Percentiles rank a stretch among this genome's conserved stretches.
Conservation (phyloP, 2,329 filamentous ascomycete genomes). For the Lachnellula subtilissima region DNA sequence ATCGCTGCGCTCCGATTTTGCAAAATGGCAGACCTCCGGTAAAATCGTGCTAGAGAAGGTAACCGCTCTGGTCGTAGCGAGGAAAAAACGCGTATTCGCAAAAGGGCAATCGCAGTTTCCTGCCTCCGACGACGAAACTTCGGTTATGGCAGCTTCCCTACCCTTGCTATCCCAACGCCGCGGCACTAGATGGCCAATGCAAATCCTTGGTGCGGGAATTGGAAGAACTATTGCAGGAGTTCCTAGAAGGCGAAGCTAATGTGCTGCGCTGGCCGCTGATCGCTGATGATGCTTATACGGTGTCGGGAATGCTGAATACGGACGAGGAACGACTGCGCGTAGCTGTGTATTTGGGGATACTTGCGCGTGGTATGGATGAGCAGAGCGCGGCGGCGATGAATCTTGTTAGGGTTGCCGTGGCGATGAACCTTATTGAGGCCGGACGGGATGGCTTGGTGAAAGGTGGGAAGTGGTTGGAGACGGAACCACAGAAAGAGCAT, state of each 20-base stretch:
- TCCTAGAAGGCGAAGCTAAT: conserved; percentile 2
- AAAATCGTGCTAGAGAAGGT: conserved; percentile 7
- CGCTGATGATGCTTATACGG: conserved; percentile 3
- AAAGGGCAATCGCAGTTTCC: conserved; percentile 1
- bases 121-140: conserved; percentile 4
- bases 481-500: background rate
- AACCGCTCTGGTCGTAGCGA: background rate
- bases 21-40: conserved; percentile 3
- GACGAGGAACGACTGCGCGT: conserved; percentile 4
- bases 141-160: conserved; percentile 12
- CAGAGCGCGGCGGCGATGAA: conserved; percentile 1
- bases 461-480: background rate
- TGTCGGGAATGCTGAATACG: conserved; percentile 5
- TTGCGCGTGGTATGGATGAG: background rate
- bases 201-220: conserved; percentile 5
- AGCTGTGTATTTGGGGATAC: conserved; percentile 6
- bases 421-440: conserved; percentile 8
- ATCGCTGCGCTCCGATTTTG: background rate
- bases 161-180: background rate
- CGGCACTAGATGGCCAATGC: conserved; percentile 4
- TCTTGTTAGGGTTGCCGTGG: conserved; percentile 5
- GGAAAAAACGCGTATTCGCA: background rate
- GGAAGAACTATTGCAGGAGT: background rate
- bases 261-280: conserved; percentile 9
- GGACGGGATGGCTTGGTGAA: background rate